Percentiles rank a stretch among this genome's conserved stretches.
Evolutionary conservation across 106 monocot species (phyloP).

Genomic region (Chionographis japonica): DNA sequence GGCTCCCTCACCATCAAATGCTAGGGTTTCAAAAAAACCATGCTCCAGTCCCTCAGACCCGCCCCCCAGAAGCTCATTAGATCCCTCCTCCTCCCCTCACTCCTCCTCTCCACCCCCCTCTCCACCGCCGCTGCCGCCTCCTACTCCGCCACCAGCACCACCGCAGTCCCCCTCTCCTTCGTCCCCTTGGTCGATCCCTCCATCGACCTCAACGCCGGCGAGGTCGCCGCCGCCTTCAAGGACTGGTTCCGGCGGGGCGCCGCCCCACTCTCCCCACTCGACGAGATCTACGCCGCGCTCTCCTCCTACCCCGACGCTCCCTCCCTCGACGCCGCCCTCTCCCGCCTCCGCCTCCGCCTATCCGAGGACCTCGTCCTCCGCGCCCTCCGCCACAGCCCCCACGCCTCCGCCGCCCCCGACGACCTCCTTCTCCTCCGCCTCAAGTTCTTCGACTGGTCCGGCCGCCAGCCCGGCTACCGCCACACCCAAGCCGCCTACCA

Average conservation of each 20-base stretch:
- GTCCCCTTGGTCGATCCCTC: constrained; percentile 4
- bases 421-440: constrained; percentile 57
- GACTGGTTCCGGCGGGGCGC: constrained; percentile 28
- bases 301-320: constrained; percentile 25
- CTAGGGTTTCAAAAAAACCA: background rate
- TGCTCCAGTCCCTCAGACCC: constrained; percentile 3
- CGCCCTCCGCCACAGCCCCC: constrained; percentile 40
- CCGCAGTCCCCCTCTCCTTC: background rate
- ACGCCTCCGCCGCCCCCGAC: constrained; percentile 4
- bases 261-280: constrained; percentile 12
- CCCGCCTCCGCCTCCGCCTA: constrained; percentile 32
- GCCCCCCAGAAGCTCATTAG: background rate
- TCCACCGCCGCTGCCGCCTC: constrained; percentile 8
- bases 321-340: constrained; percentile 32
- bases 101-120: background rate
- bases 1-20: background rate
- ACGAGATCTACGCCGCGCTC: constrained; percentile 47
- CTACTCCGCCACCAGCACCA: background rate
- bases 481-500: constrained; percentile 68
- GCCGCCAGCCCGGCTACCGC: constrained; percentile 44
- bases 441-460: constrained; percentile 89
- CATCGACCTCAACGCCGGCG: background rate
- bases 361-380: constrained; percentile 34
- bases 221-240: constrained; percentile 22
- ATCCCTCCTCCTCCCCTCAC: background rate